Evolutionary conservation across 768 basidiomycete species (phyloP).

Genomic region (Crassisporium funariophilum): DNA sequence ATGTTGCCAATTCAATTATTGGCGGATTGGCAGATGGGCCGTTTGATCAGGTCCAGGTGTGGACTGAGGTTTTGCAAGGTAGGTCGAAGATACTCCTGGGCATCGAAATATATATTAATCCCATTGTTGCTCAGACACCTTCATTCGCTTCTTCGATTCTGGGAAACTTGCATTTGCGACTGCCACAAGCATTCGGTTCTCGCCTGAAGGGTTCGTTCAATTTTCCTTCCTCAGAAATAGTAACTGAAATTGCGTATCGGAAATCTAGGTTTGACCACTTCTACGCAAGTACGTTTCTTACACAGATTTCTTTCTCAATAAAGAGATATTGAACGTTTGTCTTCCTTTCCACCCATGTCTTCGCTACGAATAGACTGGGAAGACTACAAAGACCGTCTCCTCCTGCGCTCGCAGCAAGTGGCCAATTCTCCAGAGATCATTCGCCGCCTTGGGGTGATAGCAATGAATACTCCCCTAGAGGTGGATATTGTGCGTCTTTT

Average conservation of each 20-base stretch:
- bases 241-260: too few relatives aligned
- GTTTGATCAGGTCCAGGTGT: conserved; percentile 50
- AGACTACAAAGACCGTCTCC: conserved; percentile 46
- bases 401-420: conserved; percentile 52
- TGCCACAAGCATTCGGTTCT: conserved; percentile 49
- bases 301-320: neutral
- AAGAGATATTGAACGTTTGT: too few relatives aligned
- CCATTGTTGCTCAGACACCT: too few relatives aligned
- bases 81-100: too few relatives aligned
- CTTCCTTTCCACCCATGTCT: neutral
- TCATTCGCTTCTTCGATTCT: conserved; percentile 48
- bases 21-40: conserved; percentile 50
- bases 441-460: conserved; percentile 48
- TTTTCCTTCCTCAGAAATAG: too few relatives aligned
- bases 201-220: conserved; percentile 49
- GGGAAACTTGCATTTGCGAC: conserved; percentile 49
- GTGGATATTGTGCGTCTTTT: conserved; percentile 45
- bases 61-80: conserved; percentile 54
- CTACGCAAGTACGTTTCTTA: conserved; percentile 37
- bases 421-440: conserved; percentile 54
- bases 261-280: too few relatives aligned
- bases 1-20: conserved; percentile 52
- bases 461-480: conserved; percentile 54
- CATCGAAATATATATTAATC: too few relatives aligned
- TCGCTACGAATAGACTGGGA: conserved; percentile 38